Evolutionary conservation across 2,329 filamentous ascomycete species (phyloP).

Genomic region (Cercospora sojina): DNA sequence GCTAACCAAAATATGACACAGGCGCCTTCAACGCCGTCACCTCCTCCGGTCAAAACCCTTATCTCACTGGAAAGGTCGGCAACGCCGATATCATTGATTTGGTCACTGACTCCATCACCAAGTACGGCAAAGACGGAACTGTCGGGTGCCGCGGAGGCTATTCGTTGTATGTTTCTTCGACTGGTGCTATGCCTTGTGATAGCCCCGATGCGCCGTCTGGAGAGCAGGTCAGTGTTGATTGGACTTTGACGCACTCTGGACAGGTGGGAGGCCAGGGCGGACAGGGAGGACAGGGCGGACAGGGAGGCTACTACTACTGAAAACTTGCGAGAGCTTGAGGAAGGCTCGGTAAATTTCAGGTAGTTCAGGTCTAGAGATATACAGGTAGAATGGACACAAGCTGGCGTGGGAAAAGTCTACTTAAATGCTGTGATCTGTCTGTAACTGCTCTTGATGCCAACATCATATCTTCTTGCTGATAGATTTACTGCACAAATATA

Average conservation of each 20-base stretch:
- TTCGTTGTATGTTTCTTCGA: background rate
- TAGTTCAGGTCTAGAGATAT: background rate
- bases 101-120: background rate
- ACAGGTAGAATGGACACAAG: background rate
- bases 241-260: background rate
- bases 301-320: background rate
- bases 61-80: background rate
- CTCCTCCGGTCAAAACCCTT: background rate
- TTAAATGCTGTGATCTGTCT: background rate
- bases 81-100: background rate
- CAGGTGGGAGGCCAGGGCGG: background rate
- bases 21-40: background rate
- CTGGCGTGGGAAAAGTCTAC: background rate
- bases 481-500: background rate
- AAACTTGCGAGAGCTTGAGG: background rate
- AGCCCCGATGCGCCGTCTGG: background rate
- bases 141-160: background rate
- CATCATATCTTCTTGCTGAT: background rate
- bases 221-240: background rate
- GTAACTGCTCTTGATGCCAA: too few species aligned
- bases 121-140: background rate
- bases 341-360: background rate
- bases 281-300: background rate
- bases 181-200: background rate
- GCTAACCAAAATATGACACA: background rate